Conservation (phyloP, 2,329 filamentous ascomycete genomes). For the Pestalotiopsis sp. region DNA sequence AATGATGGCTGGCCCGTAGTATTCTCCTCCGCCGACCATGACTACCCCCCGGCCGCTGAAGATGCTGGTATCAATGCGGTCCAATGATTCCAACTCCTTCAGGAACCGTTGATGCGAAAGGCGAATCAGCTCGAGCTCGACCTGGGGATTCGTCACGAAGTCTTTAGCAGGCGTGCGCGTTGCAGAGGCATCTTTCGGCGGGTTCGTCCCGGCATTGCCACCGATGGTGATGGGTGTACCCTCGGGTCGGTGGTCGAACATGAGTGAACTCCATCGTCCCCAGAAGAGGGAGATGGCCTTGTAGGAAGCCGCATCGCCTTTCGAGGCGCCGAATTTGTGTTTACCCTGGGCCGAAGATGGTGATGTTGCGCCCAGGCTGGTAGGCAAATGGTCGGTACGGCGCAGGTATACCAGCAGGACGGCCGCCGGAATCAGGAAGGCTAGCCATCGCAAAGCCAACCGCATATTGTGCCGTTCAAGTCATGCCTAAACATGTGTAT, state of each 20-base stretch:
- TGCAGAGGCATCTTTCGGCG: not conserved
- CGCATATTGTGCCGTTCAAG: conserved; percentile 10
- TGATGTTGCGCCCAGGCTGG: not conserved
- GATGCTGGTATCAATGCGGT: not conserved
- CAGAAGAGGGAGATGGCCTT: conserved; percentile 13
- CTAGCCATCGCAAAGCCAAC: conserved; percentile 14
- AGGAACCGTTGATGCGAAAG: conserved; percentile 2
- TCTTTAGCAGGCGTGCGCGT: conserved; percentile 7
- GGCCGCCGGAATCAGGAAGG: conserved; percentile 1
- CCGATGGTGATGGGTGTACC: not conserved
- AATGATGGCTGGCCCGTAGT: conserved; percentile 40
- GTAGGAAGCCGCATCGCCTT: not conserved
- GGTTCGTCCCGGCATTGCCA: not conserved
- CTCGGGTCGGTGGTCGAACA: conserved; percentile 9
- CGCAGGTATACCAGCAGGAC: conserved; percentile 2
- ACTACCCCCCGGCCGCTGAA: conserved; percentile 16
- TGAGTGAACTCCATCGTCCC: conserved; percentile 10
- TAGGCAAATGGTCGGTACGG: not conserved
- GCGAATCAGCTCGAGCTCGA: conserved; percentile 2
- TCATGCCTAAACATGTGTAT: not conserved
- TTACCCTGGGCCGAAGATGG: not conserved
- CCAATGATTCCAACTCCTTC: not conserved
- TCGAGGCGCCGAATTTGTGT: not conserved
- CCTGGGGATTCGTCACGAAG: conserved; percentile 2
- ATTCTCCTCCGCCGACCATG: conserved; percentile 23